Evolutionary conservation across 768 basidiomycete species (phyloP).

Genomic region (Chlorophyllum brunneum): DNA sequence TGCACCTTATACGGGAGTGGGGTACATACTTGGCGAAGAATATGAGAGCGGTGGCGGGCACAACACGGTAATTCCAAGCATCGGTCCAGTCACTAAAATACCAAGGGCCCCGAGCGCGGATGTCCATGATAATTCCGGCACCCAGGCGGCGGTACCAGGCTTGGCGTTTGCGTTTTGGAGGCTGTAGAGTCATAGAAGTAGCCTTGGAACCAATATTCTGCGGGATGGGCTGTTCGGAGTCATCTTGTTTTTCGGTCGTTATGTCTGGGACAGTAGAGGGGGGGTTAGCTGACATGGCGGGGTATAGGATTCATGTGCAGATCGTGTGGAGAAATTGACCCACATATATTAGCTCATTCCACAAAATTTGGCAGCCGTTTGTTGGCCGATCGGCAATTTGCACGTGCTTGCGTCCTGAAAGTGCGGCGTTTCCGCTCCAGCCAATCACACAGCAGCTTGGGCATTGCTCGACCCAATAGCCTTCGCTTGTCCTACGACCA

Average conservation of each 20-base stretch:
- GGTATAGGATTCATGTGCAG: neutral
- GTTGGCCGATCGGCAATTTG: constrained; percentile 4
- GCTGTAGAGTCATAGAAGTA: constrained; percentile 1
- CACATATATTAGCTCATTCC: neutral
- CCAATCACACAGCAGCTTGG: neutral
- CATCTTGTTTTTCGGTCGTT: neutral
- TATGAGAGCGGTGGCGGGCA: constrained; percentile 83
- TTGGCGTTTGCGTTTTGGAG: neutral
- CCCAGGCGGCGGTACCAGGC: constrained; percentile 36
- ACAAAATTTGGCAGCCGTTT: neutral
- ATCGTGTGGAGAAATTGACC: neutral
- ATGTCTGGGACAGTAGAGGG: neutral
- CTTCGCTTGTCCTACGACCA: constrained; percentile 4
- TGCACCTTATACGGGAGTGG: too few species aligned
- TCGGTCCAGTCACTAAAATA: constrained; percentile 88
- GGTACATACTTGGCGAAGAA: constrained; percentile 75
- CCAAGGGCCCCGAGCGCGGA: constrained; percentile 69
- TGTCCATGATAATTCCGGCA: constrained; percentile 66
- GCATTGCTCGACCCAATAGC: neutral
- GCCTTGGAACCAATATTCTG: neutral
- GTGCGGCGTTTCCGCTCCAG: neutral
- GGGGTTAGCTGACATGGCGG: neutral
- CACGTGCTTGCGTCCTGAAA: neutral
- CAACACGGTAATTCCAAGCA: constrained; percentile 87
- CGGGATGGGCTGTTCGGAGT: neutral